Evolutionary conservation across 257 asterid genomes (phyloP).

Genomic region (Gentiana dahurica): DNA sequence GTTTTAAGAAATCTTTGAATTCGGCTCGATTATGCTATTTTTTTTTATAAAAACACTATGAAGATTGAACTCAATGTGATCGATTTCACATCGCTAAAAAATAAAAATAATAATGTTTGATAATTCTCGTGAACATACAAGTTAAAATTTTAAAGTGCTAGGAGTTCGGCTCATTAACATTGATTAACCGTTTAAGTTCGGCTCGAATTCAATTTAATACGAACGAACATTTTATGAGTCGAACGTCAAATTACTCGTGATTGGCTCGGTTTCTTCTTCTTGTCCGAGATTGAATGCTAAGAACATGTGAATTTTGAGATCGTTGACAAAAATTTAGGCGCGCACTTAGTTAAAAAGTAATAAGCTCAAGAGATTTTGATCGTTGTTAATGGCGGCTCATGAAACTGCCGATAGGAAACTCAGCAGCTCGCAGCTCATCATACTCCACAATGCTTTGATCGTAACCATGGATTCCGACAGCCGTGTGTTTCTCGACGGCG

Average conservation of each 20-base stretch:
- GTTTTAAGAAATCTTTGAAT: too few species aligned
- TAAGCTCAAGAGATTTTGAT: neutral
- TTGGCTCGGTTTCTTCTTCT: neutral
- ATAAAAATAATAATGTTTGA: too few species aligned
- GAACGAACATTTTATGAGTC: too few species aligned
- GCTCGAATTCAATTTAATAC: neutral
- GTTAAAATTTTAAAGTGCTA: too few species aligned
- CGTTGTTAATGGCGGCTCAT: neutral
- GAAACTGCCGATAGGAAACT: conserved; percentile 2
- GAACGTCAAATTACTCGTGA: too few species aligned
- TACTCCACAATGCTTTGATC: conserved; percentile 53
- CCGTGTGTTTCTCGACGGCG: conserved; percentile 55
- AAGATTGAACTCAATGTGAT: too few species aligned
- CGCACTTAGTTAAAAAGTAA: too few species aligned
- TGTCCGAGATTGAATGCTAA: neutral
- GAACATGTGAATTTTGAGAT: neutral
- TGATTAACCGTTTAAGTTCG: neutral
- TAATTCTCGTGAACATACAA: too few species aligned
- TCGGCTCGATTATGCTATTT: too few species aligned
- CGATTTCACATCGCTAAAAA: too few species aligned
- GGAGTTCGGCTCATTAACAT: neutral
- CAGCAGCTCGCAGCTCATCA: conserved; percentile 13
- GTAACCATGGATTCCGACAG: conserved; percentile 50
- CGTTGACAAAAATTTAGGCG: too few species aligned
- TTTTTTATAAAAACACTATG: too few species aligned